Evolutionary conservation across 805 yeast genomes (phyloP).

Genomic region (Candida khao-thaluensis): DNA sequence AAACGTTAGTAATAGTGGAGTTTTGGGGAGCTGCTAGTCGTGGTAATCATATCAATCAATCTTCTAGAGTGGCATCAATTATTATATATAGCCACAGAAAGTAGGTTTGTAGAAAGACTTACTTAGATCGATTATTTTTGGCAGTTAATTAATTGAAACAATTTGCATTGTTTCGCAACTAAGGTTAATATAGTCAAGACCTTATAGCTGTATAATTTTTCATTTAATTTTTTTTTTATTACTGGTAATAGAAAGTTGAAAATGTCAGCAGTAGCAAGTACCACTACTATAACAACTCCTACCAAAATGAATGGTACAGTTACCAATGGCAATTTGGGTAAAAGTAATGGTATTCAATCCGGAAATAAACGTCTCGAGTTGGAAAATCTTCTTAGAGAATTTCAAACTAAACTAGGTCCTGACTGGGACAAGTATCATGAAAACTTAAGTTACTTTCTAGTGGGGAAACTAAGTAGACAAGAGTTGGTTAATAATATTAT

Average conservation of each 20-base stretch:
- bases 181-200: too few species aligned
- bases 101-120: not conserved
- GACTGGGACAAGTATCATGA: conserved; percentile 88
- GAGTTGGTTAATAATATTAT: conserved; percentile 65
- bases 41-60: not conserved
- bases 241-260: too few species aligned
- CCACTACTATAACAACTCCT: conserved; percentile 4
- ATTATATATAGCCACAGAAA: not conserved
- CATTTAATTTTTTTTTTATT: too few species aligned
- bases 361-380: conserved; percentile 30
- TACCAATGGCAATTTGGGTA: conserved; percentile 1
- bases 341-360: not conserved
- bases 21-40: not conserved
- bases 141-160: too few species aligned
- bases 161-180: too few species aligned
- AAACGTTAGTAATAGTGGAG: not conserved
- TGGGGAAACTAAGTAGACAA: conserved; percentile 73
- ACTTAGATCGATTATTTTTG: not conserved
- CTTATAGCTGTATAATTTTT: too few species aligned
- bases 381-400: conserved; percentile 59
- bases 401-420: conserved; percentile 70
- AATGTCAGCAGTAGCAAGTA: conserved; percentile 3
- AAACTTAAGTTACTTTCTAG: conserved; percentile 68
- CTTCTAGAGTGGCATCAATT: not conserved
- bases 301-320: conserved; percentile 7